Conservation (phyloP, 2,329 filamentous ascomycete species). For the Fonsecaea nubica region DNA sequence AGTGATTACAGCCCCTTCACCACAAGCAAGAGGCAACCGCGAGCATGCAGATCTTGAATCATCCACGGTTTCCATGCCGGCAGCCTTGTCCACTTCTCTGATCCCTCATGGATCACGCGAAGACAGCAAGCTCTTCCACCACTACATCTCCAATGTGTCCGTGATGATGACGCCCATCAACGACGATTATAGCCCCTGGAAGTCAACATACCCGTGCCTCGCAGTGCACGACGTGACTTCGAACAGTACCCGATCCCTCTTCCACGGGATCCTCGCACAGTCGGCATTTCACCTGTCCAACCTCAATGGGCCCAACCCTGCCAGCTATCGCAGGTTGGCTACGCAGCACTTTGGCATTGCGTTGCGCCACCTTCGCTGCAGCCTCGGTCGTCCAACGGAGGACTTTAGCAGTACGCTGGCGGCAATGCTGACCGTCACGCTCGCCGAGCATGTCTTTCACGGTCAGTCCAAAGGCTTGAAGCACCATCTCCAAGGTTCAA, state of each 20-base stretch:
- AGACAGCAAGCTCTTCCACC: slow-evolving; percentile 22
- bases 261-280: slow-evolving; percentile 25
- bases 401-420: slow-evolving; percentile 21
- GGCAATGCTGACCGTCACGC: slow-evolving; percentile 23
- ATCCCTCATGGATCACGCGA: slow-evolving; percentile 11
- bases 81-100: slow-evolving; percentile 9
- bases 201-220: slow-evolving; percentile 26
- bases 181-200: slow-evolving; percentile 27
- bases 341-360: slow-evolving; percentile 22
- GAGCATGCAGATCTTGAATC: background rate
- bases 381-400: slow-evolving; percentile 12
- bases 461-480: slow-evolving; percentile 19
- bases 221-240: slow-evolving; percentile 17
- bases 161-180: slow-evolving; percentile 23
- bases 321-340: slow-evolving; percentile 9
- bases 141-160: slow-evolving; percentile 17
- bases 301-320: slow-evolving; percentile 11
- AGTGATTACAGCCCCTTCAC: background rate
- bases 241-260: slow-evolving; percentile 11
- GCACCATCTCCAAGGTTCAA: slow-evolving; percentile 21
- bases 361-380: slow-evolving; percentile 19
- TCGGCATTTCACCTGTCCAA: slow-evolving; percentile 26
- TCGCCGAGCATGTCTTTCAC: slow-evolving; percentile 29
- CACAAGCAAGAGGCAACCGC: background rate
- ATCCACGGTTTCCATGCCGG: slow-evolving; percentile 7